Conservation (phyloP, 495 filamentous ascomycete species). For the Tetracladium setigerum region DNA sequence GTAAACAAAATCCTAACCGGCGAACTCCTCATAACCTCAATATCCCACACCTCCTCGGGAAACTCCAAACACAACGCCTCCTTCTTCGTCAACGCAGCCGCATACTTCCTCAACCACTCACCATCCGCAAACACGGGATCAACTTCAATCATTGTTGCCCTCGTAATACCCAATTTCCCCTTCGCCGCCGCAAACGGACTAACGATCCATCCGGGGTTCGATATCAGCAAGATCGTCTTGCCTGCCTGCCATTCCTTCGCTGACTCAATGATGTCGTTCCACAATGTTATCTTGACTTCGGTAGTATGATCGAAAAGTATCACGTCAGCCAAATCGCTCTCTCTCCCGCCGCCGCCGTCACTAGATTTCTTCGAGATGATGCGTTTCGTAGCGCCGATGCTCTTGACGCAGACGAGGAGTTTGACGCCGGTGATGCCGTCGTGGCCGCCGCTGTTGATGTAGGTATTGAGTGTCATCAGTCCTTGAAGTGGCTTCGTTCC, state of each 20-base stretch:
- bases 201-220: conserved; percentile 37
- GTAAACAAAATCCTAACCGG: conserved; percentile 44
- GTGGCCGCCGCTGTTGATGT: conserved; percentile 35
- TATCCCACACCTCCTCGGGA: conserved; percentile 44
- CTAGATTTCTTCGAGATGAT: conserved; percentile 37
- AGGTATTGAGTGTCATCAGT: conserved; percentile 48
- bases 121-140: conserved; percentile 50
- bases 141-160: conserved; percentile 46
- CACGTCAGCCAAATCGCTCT: conserved; percentile 40
- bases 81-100: conserved; percentile 39
- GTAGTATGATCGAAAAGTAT: conserved; percentile 53
- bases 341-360: conserved; percentile 19
- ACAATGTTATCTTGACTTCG: conserved; percentile 44
- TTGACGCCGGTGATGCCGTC: conserved; percentile 39
- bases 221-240: conserved; percentile 49
- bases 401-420: conserved; percentile 49
- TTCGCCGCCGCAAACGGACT: conserved; percentile 11
- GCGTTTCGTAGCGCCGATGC: conserved; percentile 42
- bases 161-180: conserved; percentile 33
- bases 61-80: conserved; percentile 47
- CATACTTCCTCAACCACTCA: conserved; percentile 46
- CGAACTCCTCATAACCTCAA: conserved; percentile 34
- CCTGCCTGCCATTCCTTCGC: conserved; percentile 43
- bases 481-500: conserved; percentile 33
- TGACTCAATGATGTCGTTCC: conserved; percentile 40